These are phyloP conservation scores for Lachnellula hyalina DNA, from an alignment of 2,329 filamentous ascomycete genomes.

Conservation along the genomic window DNA sequence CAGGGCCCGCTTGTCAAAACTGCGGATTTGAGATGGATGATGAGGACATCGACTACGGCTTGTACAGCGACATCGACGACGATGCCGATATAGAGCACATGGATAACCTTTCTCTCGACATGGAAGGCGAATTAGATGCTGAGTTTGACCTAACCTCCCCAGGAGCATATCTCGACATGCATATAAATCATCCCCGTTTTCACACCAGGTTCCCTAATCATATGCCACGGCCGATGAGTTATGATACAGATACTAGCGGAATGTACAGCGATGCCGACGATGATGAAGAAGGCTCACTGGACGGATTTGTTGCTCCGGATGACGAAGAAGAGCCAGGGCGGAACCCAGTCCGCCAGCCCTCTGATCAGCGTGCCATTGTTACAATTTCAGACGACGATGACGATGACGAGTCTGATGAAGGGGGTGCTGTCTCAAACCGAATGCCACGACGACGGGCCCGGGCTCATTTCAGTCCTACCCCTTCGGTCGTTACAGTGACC, in stretches of 20 bases:
- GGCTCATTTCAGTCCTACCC: conserved; percentile 9
- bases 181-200: conserved; percentile 8
- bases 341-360: background rate
- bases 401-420: conserved; percentile 29
- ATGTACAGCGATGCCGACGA: conserved; percentile 16
- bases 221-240: background rate
- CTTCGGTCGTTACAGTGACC: conserved; percentile 18
- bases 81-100: conserved; percentile 37
- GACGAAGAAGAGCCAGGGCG: conserved; percentile 18
- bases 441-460: conserved; percentile 14
- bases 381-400: conserved; percentile 28
- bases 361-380: conserved; percentile 6
- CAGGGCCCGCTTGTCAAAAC: conserved; percentile 43
- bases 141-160: conserved; percentile 4
- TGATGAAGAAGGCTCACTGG: conserved; percentile 27
- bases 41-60: conserved; percentile 34
- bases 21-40: conserved; percentile 50
- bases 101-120: conserved; percentile 16
- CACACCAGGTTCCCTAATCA: conserved; percentile 2
- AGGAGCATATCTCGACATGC: conserved; percentile 5
- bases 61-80: conserved; percentile 36
- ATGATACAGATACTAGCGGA: conserved; percentile 15
- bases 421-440: conserved; percentile 26
- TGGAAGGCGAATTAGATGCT: conserved; percentile 8
- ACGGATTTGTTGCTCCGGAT: conserved; percentile 28